phyloP scores from a whole-genome alignment of 768 basidiomycete species.

The Trametes cingulata region DNA sequence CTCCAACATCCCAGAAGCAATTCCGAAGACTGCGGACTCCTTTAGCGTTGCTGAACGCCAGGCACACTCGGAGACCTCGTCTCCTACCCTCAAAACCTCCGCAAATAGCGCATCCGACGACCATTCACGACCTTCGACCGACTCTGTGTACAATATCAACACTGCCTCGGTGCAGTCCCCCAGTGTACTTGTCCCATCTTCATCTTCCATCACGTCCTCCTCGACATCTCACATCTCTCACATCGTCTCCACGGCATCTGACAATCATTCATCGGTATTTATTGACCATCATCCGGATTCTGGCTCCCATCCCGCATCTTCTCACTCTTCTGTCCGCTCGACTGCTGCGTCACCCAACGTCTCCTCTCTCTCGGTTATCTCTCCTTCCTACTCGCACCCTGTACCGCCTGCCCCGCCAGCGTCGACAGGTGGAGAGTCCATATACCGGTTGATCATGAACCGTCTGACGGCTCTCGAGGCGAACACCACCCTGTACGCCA shows the following conservation, averaged over 20 bases:
- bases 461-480: slow-evolving; percentile 81
- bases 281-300: slow-evolving; percentile 7
- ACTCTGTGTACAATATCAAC: slow-evolving; percentile 24
- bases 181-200: background rate
- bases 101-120: slow-evolving; percentile 11
- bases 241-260: slow-evolving; percentile 12
- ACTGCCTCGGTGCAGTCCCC: background rate
- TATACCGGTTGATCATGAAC: slow-evolving; percentile 96
- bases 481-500: slow-evolving; percentile 80
- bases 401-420: slow-evolving; percentile 26
- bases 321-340: slow-evolving; percentile 4
- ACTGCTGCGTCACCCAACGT: slow-evolving; percentile 9
- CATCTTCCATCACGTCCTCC: slow-evolving; percentile 10
- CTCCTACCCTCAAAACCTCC: background rate
- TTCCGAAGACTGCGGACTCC: background rate
- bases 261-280: slow-evolving; percentile 19
- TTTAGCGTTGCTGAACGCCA: background rate
- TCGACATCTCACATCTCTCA: slow-evolving; percentile 1
- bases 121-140: slow-evolving; percentile 17
- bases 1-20: background rate
- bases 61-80: background rate
- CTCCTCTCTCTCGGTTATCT: slow-evolving; percentile 7
- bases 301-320: slow-evolving; percentile 19
- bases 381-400: slow-evolving; percentile 21
- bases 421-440: slow-evolving; percentile 73